A percentile compares a stretch with the other conserved stretches of the same genome.
These are phyloP conservation scores for Tolypocladium ovalisporum DNA, from an alignment of 2,329 filamentous ascomycete species.

Conservation along the genomic window DNA sequence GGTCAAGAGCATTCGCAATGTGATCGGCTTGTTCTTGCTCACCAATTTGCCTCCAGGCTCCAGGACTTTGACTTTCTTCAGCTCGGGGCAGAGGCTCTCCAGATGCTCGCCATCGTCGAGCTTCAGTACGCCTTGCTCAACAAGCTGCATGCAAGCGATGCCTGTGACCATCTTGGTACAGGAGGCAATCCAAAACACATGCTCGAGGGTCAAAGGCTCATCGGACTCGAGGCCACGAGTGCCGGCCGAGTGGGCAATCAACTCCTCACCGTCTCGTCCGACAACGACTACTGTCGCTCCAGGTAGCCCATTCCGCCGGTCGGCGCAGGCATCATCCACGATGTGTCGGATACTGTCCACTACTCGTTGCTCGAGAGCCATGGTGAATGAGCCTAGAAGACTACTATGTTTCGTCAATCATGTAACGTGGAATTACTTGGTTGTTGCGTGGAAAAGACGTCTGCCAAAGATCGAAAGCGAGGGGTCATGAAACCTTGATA, in stretches of 20 bases:
- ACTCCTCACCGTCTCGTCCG: slow-evolving; percentile 33
- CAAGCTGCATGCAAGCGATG: slow-evolving; percentile 45
- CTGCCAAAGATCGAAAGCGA: background rate
- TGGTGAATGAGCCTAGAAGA: background rate
- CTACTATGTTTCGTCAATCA: background rate
- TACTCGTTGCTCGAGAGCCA: background rate
- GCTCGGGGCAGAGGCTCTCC: slow-evolving; percentile 37
- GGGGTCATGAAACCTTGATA: background rate
- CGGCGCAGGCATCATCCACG: slow-evolving; percentile 25
- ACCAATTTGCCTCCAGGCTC: slow-evolving; percentile 23
- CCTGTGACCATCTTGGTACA: slow-evolving; percentile 45
- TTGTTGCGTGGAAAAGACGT: background rate
- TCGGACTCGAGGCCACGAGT: slow-evolving; percentile 28
- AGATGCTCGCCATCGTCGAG: slow-evolving; percentile 37
- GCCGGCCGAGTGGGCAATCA: slow-evolving; percentile 37
- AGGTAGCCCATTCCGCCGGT: slow-evolving; percentile 24
- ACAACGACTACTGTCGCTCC: slow-evolving; percentile 34
- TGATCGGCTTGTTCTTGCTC: slow-evolving; percentile 38
- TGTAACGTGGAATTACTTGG: no score
- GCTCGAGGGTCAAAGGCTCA: slow-evolving; percentile 48
- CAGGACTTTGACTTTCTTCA: slow-evolving; percentile 35
- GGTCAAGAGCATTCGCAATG: slow-evolving; percentile 44
- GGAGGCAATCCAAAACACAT: slow-evolving; percentile 48
- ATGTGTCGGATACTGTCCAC: slow-evolving; percentile 6
- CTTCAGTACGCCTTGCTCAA: slow-evolving; percentile 35